Percentiles rank a stretch among this genome's conserved stretches.
These are phyloP conservation scores for Microbotryum silenes-acaulis DNA, from an alignment of 1,284 basidiomycete genomes.

Conservation along the genomic window DNA sequence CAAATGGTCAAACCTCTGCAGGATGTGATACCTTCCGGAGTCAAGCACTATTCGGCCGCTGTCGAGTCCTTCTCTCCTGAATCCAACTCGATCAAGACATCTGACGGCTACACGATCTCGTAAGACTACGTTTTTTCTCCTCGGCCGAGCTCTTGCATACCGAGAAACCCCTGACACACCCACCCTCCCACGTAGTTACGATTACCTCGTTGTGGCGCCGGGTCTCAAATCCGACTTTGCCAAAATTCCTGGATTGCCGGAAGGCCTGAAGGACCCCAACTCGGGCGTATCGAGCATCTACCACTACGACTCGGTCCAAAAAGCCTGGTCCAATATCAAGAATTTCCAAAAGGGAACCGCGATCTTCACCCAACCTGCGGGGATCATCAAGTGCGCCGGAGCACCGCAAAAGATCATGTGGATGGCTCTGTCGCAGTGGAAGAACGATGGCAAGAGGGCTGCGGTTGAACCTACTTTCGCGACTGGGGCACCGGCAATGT, in stretches of 20 bases:
- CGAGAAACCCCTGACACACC: background rate
- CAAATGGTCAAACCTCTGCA: constrained; percentile 63
- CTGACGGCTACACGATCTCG: constrained; percentile 60
- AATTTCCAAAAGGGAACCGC: constrained; percentile 68
- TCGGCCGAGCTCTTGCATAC: too few species aligned
- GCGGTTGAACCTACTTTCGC: constrained; percentile 71
- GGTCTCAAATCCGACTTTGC: constrained; percentile 73
- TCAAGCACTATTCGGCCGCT: constrained; percentile 65
- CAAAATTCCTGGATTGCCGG: constrained; percentile 65
- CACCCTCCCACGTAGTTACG: constrained; percentile 50
- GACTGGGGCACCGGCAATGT: constrained; percentile 86
- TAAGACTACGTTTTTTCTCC: constrained; percentile 88
- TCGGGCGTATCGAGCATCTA: constrained; percentile 93
- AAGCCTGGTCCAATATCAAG: constrained; percentile 73
- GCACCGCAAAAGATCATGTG: constrained; percentile 68
- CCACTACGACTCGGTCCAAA: constrained; percentile 77
- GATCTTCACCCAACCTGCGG: constrained; percentile 93
- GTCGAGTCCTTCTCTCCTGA: constrained; percentile 69
- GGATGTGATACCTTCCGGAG: constrained; percentile 63
- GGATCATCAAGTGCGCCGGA: constrained; percentile 90
- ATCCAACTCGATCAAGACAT: constrained; percentile 61
- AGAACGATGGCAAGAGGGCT: constrained; percentile 39
- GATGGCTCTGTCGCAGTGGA: constrained; percentile 57
- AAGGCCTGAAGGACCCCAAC: constrained; percentile 65
- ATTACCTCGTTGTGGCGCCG: constrained; percentile 77